Conservation (phyloP, 2,329 filamentous ascomycete species). For the Beauveria bassiana region DNA sequence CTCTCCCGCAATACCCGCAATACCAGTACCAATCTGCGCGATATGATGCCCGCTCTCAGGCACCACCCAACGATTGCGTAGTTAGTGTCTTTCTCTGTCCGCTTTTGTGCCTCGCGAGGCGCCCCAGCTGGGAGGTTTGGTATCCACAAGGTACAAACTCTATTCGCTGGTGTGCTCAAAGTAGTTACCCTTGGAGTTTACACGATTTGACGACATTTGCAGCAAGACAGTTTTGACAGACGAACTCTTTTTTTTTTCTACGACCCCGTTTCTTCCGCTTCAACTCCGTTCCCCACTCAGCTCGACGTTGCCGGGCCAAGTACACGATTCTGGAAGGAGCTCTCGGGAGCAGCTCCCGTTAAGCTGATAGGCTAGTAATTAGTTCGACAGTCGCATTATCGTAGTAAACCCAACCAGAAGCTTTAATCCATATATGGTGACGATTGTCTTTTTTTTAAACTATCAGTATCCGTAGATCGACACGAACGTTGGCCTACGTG, state of each 20-base stretch:
- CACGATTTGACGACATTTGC: neutral
- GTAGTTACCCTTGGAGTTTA: neutral
- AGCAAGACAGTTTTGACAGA: neutral
- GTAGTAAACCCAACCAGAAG: neutral
- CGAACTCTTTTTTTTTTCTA: neutral
- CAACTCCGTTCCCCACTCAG: neutral
- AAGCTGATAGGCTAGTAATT: neutral
- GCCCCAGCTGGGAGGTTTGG: conserved; percentile 2
- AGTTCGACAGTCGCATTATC: no score
- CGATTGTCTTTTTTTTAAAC: neutral
- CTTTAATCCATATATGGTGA: neutral
- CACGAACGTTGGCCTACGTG: neutral
- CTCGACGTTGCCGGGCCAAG: neutral
- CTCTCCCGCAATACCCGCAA: neutral
- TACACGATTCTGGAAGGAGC: neutral
- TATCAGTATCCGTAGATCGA: neutral
- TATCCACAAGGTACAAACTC: conserved; percentile 5
- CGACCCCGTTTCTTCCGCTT: neutral
- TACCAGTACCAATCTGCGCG: neutral
- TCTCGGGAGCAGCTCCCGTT: neutral
- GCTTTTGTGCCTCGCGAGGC: neutral
- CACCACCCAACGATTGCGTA: neutral
- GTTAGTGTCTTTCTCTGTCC: neutral
- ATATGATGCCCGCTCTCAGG: neutral
- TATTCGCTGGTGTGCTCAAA: neutral